Base-by-base conservation (phyloP, 495 filamentous ascomycete species). In the Sporormia fimetaria region DNA sequence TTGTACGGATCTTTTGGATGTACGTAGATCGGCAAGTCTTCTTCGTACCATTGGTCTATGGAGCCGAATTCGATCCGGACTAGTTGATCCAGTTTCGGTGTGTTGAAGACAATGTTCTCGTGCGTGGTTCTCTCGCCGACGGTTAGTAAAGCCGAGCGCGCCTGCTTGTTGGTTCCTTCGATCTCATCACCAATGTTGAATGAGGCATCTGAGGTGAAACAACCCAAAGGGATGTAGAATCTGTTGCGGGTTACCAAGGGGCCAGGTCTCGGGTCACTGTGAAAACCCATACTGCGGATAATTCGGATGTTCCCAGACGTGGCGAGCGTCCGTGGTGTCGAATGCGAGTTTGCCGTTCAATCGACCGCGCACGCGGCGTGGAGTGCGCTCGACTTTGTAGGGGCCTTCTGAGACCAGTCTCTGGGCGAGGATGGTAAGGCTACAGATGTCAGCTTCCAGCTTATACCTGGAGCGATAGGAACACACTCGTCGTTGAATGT, bases 1-100 rank as follows among this genome's bases (percentile, higher is more conserved):
- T 73, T 74, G 54, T 50, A 62, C 0, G 74, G 75, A 49, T 77
- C 72, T 43, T 75, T 77, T 5, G 76, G 69, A 47, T 80, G 76
- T 4, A 63, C 60, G 40, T 65, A 65, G 32, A 79, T 69, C 4
- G 60, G 67, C 15, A 60, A 57, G 40, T 76, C 73, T 61, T 81
- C 76, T 49, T 67, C 70, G 50, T 68, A 77, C 74, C 74, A 80
- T 12, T 63, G 61, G 46, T 74, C 69, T 11, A 54, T 36, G 0
- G 21, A 32, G 12, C 8, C 12, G 29, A 54, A 54, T 15, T 46
- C 42, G 14, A 47, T 34, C 22, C 47, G 49, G 8, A 54, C 38
- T 11, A 50, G 33, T n/a, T 39, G 31, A n/a, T 38, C 40, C 10
- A 54, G 24, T 12, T 40, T 23, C 6, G 7, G 30, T 0, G 26